Base-by-base conservation (phyloP, 2,329 filamentous ascomycete species). In the Botrytis fragariae region DNA sequence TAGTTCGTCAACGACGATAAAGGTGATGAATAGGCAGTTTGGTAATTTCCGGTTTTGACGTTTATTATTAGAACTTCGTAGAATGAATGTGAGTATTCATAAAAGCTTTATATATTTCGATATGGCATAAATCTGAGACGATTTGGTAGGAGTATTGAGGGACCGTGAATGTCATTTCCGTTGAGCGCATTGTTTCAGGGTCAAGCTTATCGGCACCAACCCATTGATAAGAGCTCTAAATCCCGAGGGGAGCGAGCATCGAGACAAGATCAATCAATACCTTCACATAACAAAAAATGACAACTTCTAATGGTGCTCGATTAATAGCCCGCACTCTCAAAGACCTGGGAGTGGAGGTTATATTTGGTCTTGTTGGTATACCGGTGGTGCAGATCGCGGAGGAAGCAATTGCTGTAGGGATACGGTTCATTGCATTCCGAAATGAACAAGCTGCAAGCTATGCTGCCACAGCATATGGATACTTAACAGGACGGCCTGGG, bases 371-470 rank as follows among this genome's bases (percentile, higher is more conserved):
- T 9, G 77, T 81, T 14, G 78, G 79, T 65, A 79, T 80, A 60
- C 76, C 77, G 16, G 84, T 88, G 10, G 85, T 87, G 42, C 86
- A 88, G 72, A 87, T 89, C 57, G 87, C 86, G 35, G 86, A 89
- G 79, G 84, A 88, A 80, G 86, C 85, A 69, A 86, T 89, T 78
- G 84, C 86, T 69, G 80, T 88, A 60, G 87, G 87, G 1, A 88
- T 89, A 74, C 84, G 86, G 44, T 89, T 89, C 79, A 85, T 89
- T 69, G 87, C 84, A 39, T 89, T 89, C 76, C 82, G 87, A 44
- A 89, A 89, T 75, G 87, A 90, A 76, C 87, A 90, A 79, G 86
- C 87, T 18, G 86, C 86, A 45, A 85, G 84, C 75, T 89, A 89
- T 82, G 87, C 87, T 18, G 87, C 87, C 4, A 87, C 85, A 65